Percentiles rank a stretch among this genome's conserved stretches.
Conservation (phyloP, 768 basidiomycete genomes). For the Kwoniella shandongensis region DNA sequence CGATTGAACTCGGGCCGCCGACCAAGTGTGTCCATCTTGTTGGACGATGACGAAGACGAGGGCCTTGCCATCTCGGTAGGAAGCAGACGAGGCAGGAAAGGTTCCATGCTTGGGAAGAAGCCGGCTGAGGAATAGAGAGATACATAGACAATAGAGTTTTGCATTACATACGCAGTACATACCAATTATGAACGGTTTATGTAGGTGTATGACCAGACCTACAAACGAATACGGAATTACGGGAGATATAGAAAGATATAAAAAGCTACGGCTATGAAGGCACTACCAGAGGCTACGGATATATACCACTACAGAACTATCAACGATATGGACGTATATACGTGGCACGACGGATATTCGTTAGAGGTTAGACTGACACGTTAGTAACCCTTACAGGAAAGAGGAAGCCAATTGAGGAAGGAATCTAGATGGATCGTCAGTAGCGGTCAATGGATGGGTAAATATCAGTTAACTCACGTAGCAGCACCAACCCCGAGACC, state of each 20-base stretch:
- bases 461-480: conserved; percentile 25
- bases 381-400: conserved; percentile 9
- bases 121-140: too few relatives aligned
- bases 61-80: conserved; percentile 46
- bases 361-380: not conserved
- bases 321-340: not conserved
- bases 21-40: conserved; percentile 4
- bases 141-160: not conserved
- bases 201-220: not conserved
- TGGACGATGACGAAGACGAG: conserved; percentile 35
- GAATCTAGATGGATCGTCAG: conserved; percentile 5
- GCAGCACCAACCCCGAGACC: conserved; percentile 77
- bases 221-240: too few relatives aligned
- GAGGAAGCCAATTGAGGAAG: conserved; percentile 19
- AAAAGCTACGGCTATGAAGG: not conserved
- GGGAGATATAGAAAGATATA: not conserved
- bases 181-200: not conserved
- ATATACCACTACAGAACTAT: not conserved
- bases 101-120: conserved; percentile 13
- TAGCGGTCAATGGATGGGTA: not conserved
- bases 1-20: conserved; percentile 1
- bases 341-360: not conserved
- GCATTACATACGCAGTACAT: not conserved
- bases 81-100: conserved; percentile 19
- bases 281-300: not conserved